A percentile compares a stretch with the other conserved stretches of the same genome.
Conservation (phyloP, 331 rosid species). For the Telfairia occidentalis region DNA sequence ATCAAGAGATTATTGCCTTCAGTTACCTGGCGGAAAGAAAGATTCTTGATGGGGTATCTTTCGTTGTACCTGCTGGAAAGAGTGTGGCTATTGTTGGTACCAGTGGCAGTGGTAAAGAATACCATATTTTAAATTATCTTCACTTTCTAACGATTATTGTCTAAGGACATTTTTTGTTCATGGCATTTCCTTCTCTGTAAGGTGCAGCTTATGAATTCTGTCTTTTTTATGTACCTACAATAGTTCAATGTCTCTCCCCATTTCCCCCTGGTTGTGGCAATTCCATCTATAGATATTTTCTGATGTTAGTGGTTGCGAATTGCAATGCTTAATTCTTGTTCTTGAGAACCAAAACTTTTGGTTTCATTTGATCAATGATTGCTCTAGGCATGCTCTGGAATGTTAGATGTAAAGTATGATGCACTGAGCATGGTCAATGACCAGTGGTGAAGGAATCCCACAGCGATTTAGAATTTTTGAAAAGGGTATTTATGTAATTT, state of each 20-base stretch:
- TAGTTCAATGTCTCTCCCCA: background rate
- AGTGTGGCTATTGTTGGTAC: slow-evolving; percentile 99
- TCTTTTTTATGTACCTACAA: background rate
- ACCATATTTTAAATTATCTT: slow-evolving; percentile 13
- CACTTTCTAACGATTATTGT: background rate
- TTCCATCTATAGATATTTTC: background rate
- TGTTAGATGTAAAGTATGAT: background rate
- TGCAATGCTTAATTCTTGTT: no score
- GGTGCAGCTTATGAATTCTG: background rate
- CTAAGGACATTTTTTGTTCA: background rate
- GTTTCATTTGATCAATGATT: background rate
- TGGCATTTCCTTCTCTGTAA: background rate
- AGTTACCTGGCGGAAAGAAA: slow-evolving; percentile 79
- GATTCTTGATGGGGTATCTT: slow-evolving; percentile 89
- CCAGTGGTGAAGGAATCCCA: background rate
- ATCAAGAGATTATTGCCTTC: slow-evolving; percentile 13
- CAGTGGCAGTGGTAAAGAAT: slow-evolving; percentile 92
- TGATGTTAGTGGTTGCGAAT: background rate
- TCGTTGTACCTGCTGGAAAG: slow-evolving; percentile 82
- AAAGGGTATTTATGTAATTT: background rate
- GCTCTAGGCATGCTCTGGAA: slow-evolving; percentile 1
- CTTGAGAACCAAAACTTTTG: background rate
- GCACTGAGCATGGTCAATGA: background rate
- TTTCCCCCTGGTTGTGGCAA: background rate
- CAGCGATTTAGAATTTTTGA: background rate